phyloP scores from a whole-genome alignment of 2,329 filamentous ascomycete species.

The Pezicula carpinea region DNA sequence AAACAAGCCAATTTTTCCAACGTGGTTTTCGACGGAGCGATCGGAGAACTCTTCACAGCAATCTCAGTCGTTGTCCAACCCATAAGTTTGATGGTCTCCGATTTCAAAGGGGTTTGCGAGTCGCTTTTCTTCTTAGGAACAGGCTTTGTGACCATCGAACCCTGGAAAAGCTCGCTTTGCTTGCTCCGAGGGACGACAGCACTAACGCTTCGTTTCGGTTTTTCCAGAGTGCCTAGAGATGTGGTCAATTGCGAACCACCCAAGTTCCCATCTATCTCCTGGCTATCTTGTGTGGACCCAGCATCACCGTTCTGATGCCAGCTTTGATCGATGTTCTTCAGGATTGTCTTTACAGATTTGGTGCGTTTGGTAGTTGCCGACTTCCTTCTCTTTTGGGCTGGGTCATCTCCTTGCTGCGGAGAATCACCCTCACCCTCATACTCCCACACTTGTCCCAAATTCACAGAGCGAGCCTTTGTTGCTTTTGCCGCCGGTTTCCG shows the following conservation, averaged over 20 bases:
- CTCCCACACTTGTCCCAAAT: conserved; percentile 13
- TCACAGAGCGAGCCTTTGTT: conserved; percentile 9
- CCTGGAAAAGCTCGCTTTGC: conserved; percentile 16
- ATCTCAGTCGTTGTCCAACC: conserved; percentile 25
- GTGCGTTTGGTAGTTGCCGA: conserved; percentile 7
- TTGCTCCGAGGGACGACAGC: conserved; percentile 5
- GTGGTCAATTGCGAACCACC: conserved; percentile 10
- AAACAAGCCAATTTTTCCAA: conserved; percentile 22
- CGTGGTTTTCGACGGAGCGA: conserved; percentile 19
- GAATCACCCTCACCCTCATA: conserved; percentile 15
- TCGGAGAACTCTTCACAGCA: conserved; percentile 12
- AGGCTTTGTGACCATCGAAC: conserved; percentile 19
- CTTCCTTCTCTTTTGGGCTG: conserved; percentile 14
- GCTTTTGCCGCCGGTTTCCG: background rate
- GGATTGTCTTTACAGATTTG: conserved; percentile 5
- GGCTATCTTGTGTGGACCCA: background rate
- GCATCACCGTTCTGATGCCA: background rate
- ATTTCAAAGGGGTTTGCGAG: background rate
- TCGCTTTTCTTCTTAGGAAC: conserved; percentile 4
- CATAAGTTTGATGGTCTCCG: conserved; percentile 11
- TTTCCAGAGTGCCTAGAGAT: conserved; percentile 11
- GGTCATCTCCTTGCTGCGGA: conserved; percentile 6
- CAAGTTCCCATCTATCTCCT: background rate
- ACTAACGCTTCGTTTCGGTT: conserved; percentile 2
- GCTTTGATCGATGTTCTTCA: background rate